A percentile compares a stretch with the other conserved stretches of the same genome.
phyloP scores from a whole-genome alignment of 1,284 basidiomycete genomes.

The Apiotrichum laibachii region DNA sequence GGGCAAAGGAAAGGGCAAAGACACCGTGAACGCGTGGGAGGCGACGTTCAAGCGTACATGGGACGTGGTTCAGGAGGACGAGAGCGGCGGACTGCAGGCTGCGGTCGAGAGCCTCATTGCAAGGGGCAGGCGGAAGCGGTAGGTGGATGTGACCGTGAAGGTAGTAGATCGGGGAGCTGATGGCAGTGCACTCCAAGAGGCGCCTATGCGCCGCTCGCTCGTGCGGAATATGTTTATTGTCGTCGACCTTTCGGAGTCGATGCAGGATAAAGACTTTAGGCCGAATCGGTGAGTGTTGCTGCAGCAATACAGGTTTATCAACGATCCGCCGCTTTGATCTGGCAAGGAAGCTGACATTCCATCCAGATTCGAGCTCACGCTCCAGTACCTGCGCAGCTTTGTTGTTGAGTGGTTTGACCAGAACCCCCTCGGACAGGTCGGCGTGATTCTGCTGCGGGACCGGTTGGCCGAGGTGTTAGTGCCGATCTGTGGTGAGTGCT shows the following conservation, averaged over 20 bases:
- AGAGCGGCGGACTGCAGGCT: conserved; percentile 81
- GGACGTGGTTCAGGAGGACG: conserved; percentile 97
- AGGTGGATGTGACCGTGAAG: conserved; percentile 22
- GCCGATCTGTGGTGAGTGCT: conserved; percentile 74
- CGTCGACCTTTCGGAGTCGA: conserved; percentile 83
- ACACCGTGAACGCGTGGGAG: conserved; percentile 79
- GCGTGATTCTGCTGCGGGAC: conserved; percentile 84
- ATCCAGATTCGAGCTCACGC: conserved; percentile 68
- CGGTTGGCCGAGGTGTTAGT: conserved; percentile 81
- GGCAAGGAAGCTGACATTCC: no score
- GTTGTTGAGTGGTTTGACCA: conserved; percentile 98
- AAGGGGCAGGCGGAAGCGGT: conserved; percentile 78
- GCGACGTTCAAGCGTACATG: conserved; percentile 90
- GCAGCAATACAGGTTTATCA: background rate
- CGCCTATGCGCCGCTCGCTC: conserved; percentile 89
- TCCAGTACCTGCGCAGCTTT: conserved; percentile 87
- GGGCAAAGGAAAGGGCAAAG: conserved; percentile 27
- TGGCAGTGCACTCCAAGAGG: conserved; percentile 62
- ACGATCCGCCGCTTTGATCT: no score
- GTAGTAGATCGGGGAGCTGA: conserved; percentile 1
- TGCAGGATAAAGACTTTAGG: conserved; percentile 93
- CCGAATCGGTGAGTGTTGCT: conserved; percentile 62
- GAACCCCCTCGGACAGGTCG: conserved; percentile 96
- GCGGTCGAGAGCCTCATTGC: conserved; percentile 88
- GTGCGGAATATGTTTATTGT: conserved; percentile 91